These are phyloP conservation scores for Cadophora malorum DNA, from an alignment of 2,329 filamentous ascomycete species.

Conservation along the genomic window DNA sequence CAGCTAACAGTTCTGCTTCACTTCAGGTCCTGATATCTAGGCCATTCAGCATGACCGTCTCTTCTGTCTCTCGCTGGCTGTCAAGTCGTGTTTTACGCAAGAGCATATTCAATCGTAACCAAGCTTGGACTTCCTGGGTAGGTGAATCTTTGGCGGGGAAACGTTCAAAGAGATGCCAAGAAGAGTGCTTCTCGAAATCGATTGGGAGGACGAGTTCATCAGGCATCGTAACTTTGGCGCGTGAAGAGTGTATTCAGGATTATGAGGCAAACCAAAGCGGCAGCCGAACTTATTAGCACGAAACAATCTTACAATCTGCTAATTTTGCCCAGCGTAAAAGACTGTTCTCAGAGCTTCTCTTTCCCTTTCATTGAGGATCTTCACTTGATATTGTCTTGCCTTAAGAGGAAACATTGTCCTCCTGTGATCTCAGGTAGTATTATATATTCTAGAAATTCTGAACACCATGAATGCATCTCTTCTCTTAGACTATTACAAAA, in stretches of 20 bases:
- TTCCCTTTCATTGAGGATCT: no score
- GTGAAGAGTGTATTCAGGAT: background rate
- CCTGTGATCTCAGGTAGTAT: no score
- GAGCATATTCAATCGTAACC: background rate
- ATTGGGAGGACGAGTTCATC: conserved; percentile 57
- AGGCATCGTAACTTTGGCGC: background rate
- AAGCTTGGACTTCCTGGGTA: background rate
- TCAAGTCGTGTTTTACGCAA: background rate
- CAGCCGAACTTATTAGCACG: no score
- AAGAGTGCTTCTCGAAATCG: background rate
- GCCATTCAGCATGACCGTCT: background rate
- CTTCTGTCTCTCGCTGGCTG: background rate
- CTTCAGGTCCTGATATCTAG: background rate
- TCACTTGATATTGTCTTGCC: no score
- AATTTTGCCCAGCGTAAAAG: no score
- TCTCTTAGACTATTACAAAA: no score
- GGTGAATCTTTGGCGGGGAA: background rate
- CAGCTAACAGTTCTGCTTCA: background rate
- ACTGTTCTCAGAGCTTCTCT: no score
- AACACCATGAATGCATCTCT: no score
- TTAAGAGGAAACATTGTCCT: no score
- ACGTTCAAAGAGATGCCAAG: background rate
- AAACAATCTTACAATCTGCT: no score
- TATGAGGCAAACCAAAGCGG: background rate
- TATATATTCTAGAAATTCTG: no score